Evolutionary conservation across 148 eudicot genomes (phyloP).

Genomic region (Pouteria glomerata): DNA sequence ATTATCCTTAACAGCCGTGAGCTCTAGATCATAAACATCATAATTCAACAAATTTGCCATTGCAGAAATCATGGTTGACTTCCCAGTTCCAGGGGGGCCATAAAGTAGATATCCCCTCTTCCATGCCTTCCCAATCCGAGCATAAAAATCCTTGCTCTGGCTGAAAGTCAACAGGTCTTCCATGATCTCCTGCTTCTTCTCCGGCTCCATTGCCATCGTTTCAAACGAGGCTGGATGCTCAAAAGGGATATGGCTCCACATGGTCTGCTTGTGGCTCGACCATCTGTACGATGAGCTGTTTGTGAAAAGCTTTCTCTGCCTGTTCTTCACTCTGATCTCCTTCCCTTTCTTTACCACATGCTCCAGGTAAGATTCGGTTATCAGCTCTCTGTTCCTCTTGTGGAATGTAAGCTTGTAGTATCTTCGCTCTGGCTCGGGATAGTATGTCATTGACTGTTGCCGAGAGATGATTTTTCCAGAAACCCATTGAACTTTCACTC

Average conservation of each 20-base stretch:
- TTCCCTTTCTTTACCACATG: constrained; percentile 40
- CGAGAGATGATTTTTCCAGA: constrained; percentile 7
- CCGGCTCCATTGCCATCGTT: constrained; percentile 40
- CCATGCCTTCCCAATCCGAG: constrained; percentile 51
- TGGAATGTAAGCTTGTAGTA: constrained; percentile 36
- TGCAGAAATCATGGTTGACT: constrained; percentile 54
- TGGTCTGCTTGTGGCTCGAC: not conserved
- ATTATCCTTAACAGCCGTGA: constrained; percentile 47
- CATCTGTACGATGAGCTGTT: constrained; percentile 18
- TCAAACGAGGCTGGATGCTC: constrained; percentile 56
- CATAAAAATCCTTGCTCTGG: constrained; percentile 44
- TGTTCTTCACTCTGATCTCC: constrained; percentile 22
- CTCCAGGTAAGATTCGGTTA: constrained; percentile 33
- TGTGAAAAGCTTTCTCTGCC: constrained; percentile 43
- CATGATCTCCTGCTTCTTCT: constrained; percentile 46
- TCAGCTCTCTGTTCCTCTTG: constrained; percentile 26
- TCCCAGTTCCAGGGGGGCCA: no score
- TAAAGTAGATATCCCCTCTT: constrained; percentile 50
- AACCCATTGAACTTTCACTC: constrained; percentile 34
- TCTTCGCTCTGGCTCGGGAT: constrained; percentile 22
- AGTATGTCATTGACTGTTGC: not conserved
- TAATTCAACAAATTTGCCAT: constrained; percentile 48
- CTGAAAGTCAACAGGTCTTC: constrained; percentile 47
- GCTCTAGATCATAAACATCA: constrained; percentile 44
- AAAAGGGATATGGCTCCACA: constrained; percentile 48